Conservation (phyloP, 2,329 filamentous ascomycete genomes). For the Colletotrichum chrysophilum region DNA sequence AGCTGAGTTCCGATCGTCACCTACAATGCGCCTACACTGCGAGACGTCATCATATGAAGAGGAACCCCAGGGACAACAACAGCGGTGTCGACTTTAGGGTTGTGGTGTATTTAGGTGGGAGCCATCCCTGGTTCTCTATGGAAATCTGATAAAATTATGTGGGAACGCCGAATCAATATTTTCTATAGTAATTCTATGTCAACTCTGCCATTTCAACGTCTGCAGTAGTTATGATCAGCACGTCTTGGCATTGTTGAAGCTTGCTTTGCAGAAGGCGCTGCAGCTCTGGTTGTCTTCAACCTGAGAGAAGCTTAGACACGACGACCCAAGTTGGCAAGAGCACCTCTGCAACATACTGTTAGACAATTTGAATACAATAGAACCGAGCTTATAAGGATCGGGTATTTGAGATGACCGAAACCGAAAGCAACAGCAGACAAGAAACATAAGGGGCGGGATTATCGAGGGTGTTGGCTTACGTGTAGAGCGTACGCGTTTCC, state of each 20-base stretch:
- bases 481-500: neutral
- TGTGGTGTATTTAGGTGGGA: too few relatives aligned
- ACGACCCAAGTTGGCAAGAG: neutral
- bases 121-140: neutral
- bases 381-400: neutral
- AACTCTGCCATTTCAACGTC: too few relatives aligned
- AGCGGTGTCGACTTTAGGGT: neutral
- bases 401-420: neutral
- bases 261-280: neutral
- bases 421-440: neutral
- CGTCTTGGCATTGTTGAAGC: neutral
- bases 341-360: neutral
- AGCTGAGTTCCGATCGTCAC: neutral
- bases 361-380: neutral
- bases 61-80: neutral
- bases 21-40: neutral
- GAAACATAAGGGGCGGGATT: neutral
- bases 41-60: neutral
- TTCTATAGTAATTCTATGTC: neutral
- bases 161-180: neutral
- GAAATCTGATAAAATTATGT: neutral
- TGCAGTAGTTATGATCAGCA: neutral
- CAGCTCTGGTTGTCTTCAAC: neutral
- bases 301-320: neutral
- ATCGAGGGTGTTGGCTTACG: neutral